Evolutionary conservation across 139 green algal genomes (phyloP).

Genomic region (Chlorella vulgaris): DNA sequence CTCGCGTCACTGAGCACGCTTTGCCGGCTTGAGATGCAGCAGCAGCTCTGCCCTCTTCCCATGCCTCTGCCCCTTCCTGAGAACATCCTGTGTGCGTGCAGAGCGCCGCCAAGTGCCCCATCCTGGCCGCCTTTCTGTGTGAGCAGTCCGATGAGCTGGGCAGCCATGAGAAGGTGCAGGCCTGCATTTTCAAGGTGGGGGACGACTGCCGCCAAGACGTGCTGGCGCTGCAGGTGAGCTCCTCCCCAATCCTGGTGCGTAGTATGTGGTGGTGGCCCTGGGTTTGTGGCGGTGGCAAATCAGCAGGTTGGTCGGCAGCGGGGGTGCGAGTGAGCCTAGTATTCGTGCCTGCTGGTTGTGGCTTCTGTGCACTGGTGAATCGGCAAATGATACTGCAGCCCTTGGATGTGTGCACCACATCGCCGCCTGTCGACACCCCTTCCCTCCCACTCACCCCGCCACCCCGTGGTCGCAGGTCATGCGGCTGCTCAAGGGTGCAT

Average conservation of each 20-base stretch:
- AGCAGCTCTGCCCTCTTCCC: neutral
- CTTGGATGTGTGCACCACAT: neutral
- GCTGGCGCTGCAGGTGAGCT: constrained; percentile 89
- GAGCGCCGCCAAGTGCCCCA: constrained; percentile 79
- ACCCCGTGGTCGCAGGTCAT: constrained; percentile 68
- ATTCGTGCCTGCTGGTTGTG: no score
- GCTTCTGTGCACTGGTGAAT: no score
- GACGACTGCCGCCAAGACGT: constrained; percentile 98
- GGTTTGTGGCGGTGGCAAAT: no score
- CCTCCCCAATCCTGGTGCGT: no score
- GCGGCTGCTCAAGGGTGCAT: constrained; percentile 75
- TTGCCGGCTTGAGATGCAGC: no score
- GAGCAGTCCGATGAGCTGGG: constrained; percentile 34
- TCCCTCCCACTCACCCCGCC: neutral
- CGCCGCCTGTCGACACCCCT: neutral
- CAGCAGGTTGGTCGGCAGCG: no score
- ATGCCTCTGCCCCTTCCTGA: neutral
- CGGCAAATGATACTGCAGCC: no score
- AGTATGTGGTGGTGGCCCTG: no score
- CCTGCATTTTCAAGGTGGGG: constrained; percentile 95
- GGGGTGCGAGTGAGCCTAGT: no score
- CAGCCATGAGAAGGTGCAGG: constrained; percentile 25
- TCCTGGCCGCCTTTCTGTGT: constrained; percentile 90
- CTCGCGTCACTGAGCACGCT: no score
- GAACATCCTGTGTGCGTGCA: neutral